Base-by-base conservation (phyloP, 2,329 filamentous ascomycete genomes). In the Clonostachys rhizophaga region DNA sequence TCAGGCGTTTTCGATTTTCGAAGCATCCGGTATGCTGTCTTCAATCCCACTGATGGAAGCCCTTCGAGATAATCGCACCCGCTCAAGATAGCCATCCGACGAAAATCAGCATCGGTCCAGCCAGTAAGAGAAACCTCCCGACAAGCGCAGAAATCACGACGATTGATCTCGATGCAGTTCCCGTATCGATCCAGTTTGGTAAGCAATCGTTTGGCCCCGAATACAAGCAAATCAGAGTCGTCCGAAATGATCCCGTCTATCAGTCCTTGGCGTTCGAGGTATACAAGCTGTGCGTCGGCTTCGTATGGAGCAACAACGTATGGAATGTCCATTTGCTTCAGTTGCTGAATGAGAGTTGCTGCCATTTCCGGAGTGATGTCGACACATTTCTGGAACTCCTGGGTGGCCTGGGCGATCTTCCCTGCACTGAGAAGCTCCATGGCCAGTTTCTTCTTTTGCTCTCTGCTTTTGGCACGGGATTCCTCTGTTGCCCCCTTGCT, bases 281-380 rank as follows among this genome's bases (percentile, higher is more conserved):
- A 99, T 24, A 91, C 91, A 57, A 99, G 78, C 66, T 99, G 92
- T n/a, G 92, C 86, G 66, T 99, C 94, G 42, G 94, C 94, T 72
- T 99, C 94, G 67, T 96, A 99, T 0, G 94, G 94, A 1, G 94
- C 94, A 16, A 99, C 95, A 47, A 99, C 77, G 62, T 96, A 97
- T 48, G 89, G 80, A 14, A 99, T 78, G 37, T 83, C 78, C 58
- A 85, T 72, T 58, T 82, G 81, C 69, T 95, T 96, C 58, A 97
- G 75, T 63, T 95, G 89, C 55, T 96, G 91, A 49, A 99, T 99
- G 46, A 97, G 71, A 54, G 88, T 79, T 7, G 89, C 83, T 8
- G 94, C 94, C 95, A 99, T 99, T 58, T 94, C 85, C 3, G 95
- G 92, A 2, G 94, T 97, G 36, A 99, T 84, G 64, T 99, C 94